These are phyloP conservation scores for Salmacisia buchloeana DNA, from an alignment of 1,284 basidiomycete species.

Conservation along the genomic window DNA sequence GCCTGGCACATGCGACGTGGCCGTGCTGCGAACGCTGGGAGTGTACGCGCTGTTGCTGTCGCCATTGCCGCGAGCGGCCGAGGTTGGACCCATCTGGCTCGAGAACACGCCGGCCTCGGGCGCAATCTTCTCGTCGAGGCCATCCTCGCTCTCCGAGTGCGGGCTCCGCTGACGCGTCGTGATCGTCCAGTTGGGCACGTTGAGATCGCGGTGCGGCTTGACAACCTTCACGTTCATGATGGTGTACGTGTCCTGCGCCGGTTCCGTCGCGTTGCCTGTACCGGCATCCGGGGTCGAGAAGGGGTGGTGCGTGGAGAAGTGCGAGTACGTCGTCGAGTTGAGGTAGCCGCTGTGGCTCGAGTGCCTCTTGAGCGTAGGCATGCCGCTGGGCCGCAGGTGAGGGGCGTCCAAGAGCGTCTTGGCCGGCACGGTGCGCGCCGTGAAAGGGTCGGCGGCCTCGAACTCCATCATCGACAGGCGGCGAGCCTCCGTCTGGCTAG, in stretches of 20 bases:
- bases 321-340: background rate
- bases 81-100: too few species aligned
- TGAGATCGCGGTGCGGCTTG: background rate
- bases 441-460: background rate
- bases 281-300: too few species aligned
- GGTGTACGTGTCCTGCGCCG: background rate
- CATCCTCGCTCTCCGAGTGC: background rate
- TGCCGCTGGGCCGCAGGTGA: background rate
- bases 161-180: background rate
- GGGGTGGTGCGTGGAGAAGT: background rate
- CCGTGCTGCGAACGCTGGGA: too few species aligned
- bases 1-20: too few species aligned
- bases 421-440: background rate
- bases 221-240: background rate
- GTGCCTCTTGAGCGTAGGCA: background rate
- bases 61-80: too few species aligned
- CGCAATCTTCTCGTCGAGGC: background rate
- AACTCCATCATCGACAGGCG: background rate
- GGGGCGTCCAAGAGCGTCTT: background rate
- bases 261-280: background rate
- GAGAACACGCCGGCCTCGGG: too few species aligned
- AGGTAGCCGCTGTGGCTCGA: background rate
- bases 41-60: too few species aligned
- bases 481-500: slow-evolving; percentile 1
- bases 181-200: background rate